A percentile compares a stretch with the other conserved stretches of the same genome.
phyloP scores from a whole-genome alignment of 148 eudicot genomes.

The Linanthus parryae region DNA sequence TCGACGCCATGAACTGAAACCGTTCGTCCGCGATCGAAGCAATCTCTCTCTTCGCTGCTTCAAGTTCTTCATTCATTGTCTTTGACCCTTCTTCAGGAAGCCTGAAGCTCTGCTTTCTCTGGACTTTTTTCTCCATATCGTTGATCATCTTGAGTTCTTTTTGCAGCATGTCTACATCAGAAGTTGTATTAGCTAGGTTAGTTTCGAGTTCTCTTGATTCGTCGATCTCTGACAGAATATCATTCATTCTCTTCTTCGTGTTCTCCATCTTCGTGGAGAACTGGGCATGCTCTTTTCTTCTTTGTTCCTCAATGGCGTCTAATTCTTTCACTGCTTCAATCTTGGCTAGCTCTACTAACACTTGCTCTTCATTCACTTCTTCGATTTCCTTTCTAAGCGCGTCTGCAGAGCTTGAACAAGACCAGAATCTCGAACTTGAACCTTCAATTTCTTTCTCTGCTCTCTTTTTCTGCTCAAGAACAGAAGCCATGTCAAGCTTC shows the following conservation, averaged over 20 bases:
- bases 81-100: conserved; percentile 14
- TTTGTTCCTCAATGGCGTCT: conserved; percentile 51
- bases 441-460: conserved; percentile 55
- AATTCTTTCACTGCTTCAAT: conserved; percentile 79
- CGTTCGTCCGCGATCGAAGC: conserved; percentile 39
- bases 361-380: conserved; percentile 68
- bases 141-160: conserved; percentile 45
- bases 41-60: conserved; percentile 47
- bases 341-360: conserved; percentile 75
- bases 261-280: conserved; percentile 33
- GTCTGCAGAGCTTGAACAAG: conserved; percentile 26
- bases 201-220: conserved; percentile 34
- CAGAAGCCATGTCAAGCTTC: conserved; percentile 53
- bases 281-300: conserved; percentile 31
- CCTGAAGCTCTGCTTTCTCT: conserved; percentile 9
- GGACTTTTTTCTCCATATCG: conserved; percentile 35
- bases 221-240: conserved; percentile 35
- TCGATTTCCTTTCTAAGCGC: conserved; percentile 54
- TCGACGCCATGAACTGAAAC: conserved; percentile 60
- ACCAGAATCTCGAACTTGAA: conserved; percentile 25
- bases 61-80: conserved; percentile 36
- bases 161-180: conserved; percentile 45
- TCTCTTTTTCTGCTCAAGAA: conserved; percentile 39
- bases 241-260: conserved; percentile 32
- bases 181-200: conserved; percentile 31